Conservation (phyloP, 257 asterid genomes). For the Plantago elongata region DNA sequence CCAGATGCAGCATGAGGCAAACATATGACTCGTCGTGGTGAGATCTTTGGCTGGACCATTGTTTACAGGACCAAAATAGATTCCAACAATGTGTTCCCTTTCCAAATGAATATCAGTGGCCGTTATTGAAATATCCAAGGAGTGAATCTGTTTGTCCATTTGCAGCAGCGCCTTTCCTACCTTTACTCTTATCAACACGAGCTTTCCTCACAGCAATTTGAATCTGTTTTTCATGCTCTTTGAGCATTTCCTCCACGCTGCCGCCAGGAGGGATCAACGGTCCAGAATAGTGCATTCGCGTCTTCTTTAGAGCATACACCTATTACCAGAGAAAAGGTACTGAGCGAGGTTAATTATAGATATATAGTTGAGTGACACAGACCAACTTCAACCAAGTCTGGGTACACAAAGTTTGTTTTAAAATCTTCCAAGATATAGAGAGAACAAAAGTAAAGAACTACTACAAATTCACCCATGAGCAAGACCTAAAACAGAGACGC, state of each 20-base stretch:
- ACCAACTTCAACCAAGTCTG: no score
- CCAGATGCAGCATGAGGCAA: slow-evolving; percentile 13
- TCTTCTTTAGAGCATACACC: slow-evolving; percentile 47
- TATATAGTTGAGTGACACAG: no score
- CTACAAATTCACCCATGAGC: no score
- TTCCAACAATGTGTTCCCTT: slow-evolving; percentile 13
- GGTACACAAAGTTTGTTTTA: no score
- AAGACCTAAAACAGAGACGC: no score
- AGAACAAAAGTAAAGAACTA: no score
- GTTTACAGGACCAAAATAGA: slow-evolving; percentile 13
- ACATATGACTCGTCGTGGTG: slow-evolving; percentile 7
- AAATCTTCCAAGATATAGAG: no score
- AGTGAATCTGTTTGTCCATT: slow-evolving; percentile 62
- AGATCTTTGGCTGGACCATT: slow-evolving; percentile 3
- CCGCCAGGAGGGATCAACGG: slow-evolving; percentile 64
- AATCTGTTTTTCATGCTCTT: slow-evolving; percentile 73
- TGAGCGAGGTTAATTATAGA: neutral
- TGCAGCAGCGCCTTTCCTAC: slow-evolving; percentile 30
- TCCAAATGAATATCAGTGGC: slow-evolving; percentile 30
- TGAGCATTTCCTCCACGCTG: slow-evolving; percentile 74
- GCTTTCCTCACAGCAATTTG: slow-evolving; percentile 86
- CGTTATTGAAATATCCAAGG: slow-evolving; percentile 43
- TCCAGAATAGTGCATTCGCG: slow-evolving; percentile 75
- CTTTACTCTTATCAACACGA: slow-evolving; percentile 52
- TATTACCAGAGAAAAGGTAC: slow-evolving; percentile 19